Evolutionary conservation across 257 asterid genomes (phyloP).

Genomic region (Vinca minor): DNA sequence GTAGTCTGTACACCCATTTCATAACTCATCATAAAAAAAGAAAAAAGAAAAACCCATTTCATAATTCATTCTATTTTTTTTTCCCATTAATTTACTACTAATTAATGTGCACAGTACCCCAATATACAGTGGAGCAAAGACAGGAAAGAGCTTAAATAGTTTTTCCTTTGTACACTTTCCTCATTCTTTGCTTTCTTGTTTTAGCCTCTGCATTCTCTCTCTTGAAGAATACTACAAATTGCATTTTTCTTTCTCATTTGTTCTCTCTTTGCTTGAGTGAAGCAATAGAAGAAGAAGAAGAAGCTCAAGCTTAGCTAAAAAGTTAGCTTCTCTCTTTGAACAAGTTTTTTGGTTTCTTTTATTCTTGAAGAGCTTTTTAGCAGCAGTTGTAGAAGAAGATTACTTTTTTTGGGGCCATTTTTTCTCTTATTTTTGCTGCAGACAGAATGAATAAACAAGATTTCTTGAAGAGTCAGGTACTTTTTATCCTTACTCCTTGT

Average conservation of each 20-base stretch:
- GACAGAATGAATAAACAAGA: constrained; percentile 49
- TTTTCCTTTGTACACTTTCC: background rate
- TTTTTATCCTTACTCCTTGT: background rate
- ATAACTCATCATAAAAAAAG: too few relatives aligned
- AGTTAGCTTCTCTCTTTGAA: background rate
- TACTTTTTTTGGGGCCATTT: background rate
- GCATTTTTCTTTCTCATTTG: too few relatives aligned
- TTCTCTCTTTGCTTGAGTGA: background rate
- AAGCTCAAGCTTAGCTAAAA: background rate
- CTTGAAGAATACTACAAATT: too few relatives aligned
- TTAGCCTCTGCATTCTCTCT: background rate
- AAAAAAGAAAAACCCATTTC: too few relatives aligned
- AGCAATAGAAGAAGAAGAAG: too few relatives aligned
- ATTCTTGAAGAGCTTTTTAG: constrained; percentile 1
- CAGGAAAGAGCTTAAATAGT: constrained; percentile 8
- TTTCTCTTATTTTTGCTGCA: background rate
- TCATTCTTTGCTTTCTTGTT: constrained; percentile 2
- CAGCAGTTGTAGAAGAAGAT: background rate
- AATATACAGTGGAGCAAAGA: background rate
- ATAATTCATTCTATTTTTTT: too few relatives aligned
- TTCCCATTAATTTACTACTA: too few relatives aligned
- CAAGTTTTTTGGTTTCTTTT: background rate
- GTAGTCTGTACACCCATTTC: too few relatives aligned
- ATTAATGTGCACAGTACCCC: constrained; percentile 19
- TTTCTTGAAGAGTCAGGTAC: constrained; percentile 52